Percentiles rank a stretch among this genome's conserved stretches.
These are phyloP conservation scores for Epipyxis sp. DNA, from an alignment of 108 stramenopile genomes.

Conservation along the genomic window DNA sequence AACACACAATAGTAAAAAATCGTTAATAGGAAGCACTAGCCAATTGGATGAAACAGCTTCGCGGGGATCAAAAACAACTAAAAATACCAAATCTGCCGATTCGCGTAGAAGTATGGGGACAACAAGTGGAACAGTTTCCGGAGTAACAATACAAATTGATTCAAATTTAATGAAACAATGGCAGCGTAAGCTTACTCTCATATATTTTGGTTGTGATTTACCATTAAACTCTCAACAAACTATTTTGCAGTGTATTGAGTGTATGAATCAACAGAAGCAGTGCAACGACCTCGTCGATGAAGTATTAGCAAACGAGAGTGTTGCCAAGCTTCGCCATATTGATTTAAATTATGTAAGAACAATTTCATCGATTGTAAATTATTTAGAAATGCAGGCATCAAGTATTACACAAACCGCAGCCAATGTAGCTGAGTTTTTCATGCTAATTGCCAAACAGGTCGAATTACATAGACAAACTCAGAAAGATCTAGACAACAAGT, in stretches of 20 bases:
- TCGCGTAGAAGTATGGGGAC: too few species aligned
- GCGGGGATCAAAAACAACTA: too few species aligned
- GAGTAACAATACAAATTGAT: not conserved
- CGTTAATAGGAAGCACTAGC: too few species aligned
- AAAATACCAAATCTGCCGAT: too few species aligned
- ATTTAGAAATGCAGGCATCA: constrained; percentile 10
- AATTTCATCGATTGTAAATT: not conserved
- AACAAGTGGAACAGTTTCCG: too few species aligned
- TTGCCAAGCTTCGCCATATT: not conserved
- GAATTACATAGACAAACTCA: constrained; percentile 33
- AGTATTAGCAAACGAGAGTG: constrained; percentile 20
- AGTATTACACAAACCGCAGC: not conserved
- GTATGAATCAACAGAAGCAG: constrained; percentile 2
- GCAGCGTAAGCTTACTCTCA: not conserved
- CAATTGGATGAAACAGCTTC: too few species aligned
- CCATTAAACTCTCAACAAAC: not conserved
- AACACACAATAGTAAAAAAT: too few species aligned
- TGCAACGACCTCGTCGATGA: constrained; percentile 44
- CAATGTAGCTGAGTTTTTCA: constrained; percentile 34
- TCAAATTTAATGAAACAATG: constrained; percentile 11
- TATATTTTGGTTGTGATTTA: constrained; percentile 23
- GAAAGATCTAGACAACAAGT: constrained; percentile 30
- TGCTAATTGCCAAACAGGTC: constrained; percentile 5
- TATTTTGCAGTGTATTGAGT: not conserved
- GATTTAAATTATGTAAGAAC: not conserved